These are phyloP conservation scores for Hymenoscyphus scutula DNA, from an alignment of 2,329 filamentous ascomycete species.

Conservation along the genomic window DNA sequence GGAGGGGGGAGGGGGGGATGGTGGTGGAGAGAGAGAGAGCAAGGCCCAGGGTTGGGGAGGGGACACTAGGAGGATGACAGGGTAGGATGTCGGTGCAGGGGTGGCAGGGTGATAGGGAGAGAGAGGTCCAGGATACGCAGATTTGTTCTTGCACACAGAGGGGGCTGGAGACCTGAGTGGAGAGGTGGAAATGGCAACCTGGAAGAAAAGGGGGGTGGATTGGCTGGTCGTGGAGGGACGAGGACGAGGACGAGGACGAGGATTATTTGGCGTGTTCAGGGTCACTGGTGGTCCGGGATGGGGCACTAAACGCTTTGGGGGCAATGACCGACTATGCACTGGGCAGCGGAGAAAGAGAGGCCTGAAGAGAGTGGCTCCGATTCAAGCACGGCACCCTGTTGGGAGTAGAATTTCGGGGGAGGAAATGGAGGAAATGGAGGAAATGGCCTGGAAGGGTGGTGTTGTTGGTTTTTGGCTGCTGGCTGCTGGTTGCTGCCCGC, in stretches of 20 bases:
- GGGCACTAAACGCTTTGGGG: slow-evolving; percentile 16
- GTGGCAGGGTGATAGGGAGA: no score
- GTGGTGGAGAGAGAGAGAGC: background rate
- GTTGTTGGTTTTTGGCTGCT: background rate
- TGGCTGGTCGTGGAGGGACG: background rate
- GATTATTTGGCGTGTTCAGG: background rate
- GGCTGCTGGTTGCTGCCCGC: background rate
- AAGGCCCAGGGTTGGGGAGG: background rate
- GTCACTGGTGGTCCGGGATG: background rate
- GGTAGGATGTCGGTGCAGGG: background rate
- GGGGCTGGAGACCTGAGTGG: background rate
- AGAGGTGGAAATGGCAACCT: background rate
- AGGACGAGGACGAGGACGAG: no score
- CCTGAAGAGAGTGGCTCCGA: background rate
- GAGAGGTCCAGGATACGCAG: background rate
- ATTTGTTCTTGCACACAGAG: background rate
- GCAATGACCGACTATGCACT: slow-evolving; percentile 6
- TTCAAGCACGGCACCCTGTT: background rate
- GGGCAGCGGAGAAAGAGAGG: slow-evolving; percentile 6
- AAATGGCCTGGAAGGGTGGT: background rate
- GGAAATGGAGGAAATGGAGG: background rate
- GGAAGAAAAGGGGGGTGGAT: background rate
- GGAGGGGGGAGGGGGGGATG: background rate
- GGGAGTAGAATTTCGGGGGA: background rate
- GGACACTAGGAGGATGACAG: background rate